Conservation (phyloP, 768 basidiomycete species). For the Phylloporus sp. region DNA sequence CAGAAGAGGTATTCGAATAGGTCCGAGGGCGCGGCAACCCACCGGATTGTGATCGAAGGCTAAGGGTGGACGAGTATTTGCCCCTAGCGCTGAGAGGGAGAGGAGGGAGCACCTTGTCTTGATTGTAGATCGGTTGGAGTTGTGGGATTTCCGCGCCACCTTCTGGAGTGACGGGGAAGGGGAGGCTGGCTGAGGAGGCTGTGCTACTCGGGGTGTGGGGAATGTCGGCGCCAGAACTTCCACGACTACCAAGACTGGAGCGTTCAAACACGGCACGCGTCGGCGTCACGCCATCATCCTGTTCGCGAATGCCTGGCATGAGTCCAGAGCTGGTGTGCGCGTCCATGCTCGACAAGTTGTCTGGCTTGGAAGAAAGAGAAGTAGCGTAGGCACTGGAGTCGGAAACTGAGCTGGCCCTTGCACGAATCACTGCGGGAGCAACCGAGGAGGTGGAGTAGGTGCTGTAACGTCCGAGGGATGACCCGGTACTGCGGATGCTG, state of each 20-base stretch:
- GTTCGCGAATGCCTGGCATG: slow-evolving; percentile 28
- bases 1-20: slow-evolving; percentile 32
- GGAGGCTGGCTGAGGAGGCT: slow-evolving; percentile 26
- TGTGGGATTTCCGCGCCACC: slow-evolving; percentile 17
- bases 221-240: slow-evolving; percentile 10
- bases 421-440: slow-evolving; percentile 1
- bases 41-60: slow-evolving; percentile 9
- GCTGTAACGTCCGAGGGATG: slow-evolving; percentile 23
- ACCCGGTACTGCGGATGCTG: slow-evolving; percentile 20
- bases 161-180: slow-evolving; percentile 28
- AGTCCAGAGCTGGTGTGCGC: slow-evolving; percentile 4
- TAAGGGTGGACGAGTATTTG: slow-evolving; percentile 20
- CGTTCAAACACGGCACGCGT: slow-evolving; percentile 27
- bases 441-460: slow-evolving; percentile 19
- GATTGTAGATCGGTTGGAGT: slow-evolving; percentile 8
- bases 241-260: slow-evolving; percentile 22
- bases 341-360: not conserved
- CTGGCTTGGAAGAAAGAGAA: slow-evolving; percentile 13
- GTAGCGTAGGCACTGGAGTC: slow-evolving; percentile 16
- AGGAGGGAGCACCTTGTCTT: slow-evolving; percentile 32
- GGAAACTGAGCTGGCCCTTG: slow-evolving; percentile 15
- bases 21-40: slow-evolving; percentile 27
- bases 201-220: slow-evolving; percentile 31
- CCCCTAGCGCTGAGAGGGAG: slow-evolving; percentile 16
- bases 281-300: slow-evolving; percentile 27